These are phyloP conservation scores for Ustulina deusta DNA, from an alignment of 2,329 filamentous ascomycete genomes.

Conservation along the genomic window DNA sequence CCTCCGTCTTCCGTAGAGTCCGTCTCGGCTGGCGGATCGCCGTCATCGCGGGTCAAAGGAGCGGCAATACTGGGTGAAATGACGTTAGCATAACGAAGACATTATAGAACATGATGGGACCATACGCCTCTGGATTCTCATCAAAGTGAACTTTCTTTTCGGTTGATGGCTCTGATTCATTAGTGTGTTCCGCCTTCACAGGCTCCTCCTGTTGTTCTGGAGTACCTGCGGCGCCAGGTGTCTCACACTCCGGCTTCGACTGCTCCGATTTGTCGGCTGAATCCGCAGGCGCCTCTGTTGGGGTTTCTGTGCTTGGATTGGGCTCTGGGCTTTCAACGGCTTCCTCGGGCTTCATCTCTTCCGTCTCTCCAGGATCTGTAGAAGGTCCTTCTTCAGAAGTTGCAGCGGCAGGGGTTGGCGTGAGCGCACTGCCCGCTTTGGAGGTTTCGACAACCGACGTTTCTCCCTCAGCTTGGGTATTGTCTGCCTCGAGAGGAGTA, in stretches of 20 bases:
- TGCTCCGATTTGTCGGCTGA: slow-evolving; percentile 25
- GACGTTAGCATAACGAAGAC: slow-evolving; percentile 19
- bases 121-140: slow-evolving; percentile 31
- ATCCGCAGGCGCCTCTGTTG: background rate
- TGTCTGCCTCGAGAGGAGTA: background rate
- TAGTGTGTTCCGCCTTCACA: background rate
- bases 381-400: slow-evolving; percentile 3
- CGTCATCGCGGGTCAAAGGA: slow-evolving; percentile 20
- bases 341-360: slow-evolving; percentile 25
- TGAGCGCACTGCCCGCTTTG: background rate
- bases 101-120: background rate
- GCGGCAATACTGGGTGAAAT: slow-evolving; percentile 22
- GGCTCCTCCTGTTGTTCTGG: slow-evolving; percentile 12
- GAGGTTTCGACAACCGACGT: slow-evolving; percentile 12
- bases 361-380: slow-evolving; percentile 5
- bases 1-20: slow-evolving; percentile 5
- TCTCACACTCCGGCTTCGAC: slow-evolving; percentile 23
- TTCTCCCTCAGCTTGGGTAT: slow-evolving; percentile 20
- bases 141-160: slow-evolving; percentile 28
- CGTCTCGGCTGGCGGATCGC: slow-evolving; percentile 11
- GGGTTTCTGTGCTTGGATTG: slow-evolving; percentile 14
- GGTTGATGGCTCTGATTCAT: slow-evolving; percentile 12
- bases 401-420: background rate
- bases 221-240: background rate
- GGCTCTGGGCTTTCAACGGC: slow-evolving; percentile 10